Base-by-base conservation (phyloP, 1,284 basidiomycete species). In the Cryptococcus depauperatus region DNA sequence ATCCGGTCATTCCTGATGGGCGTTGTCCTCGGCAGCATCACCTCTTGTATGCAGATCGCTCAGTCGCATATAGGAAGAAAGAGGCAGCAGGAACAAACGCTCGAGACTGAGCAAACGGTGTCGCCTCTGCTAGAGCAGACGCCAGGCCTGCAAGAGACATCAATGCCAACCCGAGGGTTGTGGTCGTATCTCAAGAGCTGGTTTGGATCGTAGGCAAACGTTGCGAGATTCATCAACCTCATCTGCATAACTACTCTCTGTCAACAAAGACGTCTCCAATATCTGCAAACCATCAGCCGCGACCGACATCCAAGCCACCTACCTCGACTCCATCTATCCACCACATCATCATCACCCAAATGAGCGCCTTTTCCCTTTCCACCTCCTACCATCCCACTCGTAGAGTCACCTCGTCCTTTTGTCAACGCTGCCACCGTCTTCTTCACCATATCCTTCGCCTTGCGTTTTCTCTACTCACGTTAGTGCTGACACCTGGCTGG, bases 311-410 rank as follows among this genome's bases (percentile, higher is more conserved):
- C 5, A 10, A n/a, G 16, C 18, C 18, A 51, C 64, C 35, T 37
- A 66, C 66, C 57, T 6, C 37, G 19, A 41, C 66, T 66, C 66
- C 66, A 68, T 42, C 62, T 52, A 9, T 48, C 52, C 14, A 68
- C 66, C 18, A 63, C 59, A 1, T 61, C 59, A 19, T 37, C 44
- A 30, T 68, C n/a, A n/a, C n/a, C 66, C 43, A 54, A 56, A 48
- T 66, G 47, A 5, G 13, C 16, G 29, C 29, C 29, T 11, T 30
- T 16, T 3, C 13, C 29, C 29, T 30, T 30, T 13, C 16, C 3
- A 30, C 13, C 13, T 13, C 29, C 29, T 30, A 13, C 29, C 16
- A 16, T 30, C 5, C 29, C 29, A 11, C 5, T 30, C 16, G 29
- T 4, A 30, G 11, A 16, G 4, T 30, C 29, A 16, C 16, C 16